Conservation (phyloP, 345 rosid genomes). For the Acer campestre region DNA sequence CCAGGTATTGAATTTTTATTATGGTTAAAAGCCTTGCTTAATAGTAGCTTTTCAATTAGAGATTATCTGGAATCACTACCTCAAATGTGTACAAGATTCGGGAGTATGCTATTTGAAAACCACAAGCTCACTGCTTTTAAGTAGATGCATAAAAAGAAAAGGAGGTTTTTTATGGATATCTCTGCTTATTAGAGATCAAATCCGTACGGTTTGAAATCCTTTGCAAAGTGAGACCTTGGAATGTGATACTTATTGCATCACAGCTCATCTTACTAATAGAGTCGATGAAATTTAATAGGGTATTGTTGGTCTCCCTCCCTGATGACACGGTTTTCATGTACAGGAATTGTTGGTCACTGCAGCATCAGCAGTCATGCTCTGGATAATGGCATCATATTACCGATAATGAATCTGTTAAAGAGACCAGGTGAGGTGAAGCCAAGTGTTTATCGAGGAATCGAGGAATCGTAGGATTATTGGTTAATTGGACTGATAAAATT, state of each 20-base stretch:
- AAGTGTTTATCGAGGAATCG: background rate
- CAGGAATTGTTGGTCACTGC: constrained; percentile 69
- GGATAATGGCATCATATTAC: constrained; percentile 53
- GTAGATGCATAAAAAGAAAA: too few species aligned
- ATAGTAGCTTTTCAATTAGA: too few species aligned
- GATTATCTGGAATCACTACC: background rate
- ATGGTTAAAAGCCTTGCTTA: background rate
- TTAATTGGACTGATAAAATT: constrained; percentile 22
- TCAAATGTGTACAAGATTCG: background rate
- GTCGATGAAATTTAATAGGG: background rate
- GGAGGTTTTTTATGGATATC: background rate
- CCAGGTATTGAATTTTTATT: constrained; percentile 53
- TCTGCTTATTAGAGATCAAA: background rate
- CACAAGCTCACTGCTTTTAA: too few species aligned
- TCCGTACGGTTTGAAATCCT: background rate
- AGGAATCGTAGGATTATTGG: background rate
- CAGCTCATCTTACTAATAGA: background rate
- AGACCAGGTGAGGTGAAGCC: background rate
- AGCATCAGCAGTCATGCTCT: constrained; percentile 27
- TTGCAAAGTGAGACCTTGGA: background rate
- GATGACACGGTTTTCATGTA: constrained; percentile 19
- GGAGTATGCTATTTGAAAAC: background rate
- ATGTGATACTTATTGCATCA: background rate
- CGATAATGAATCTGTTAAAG: constrained; percentile 31
- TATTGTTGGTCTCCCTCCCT: background rate